Evolutionary conservation across 371 early-diverging fungal genomes (phyloP), one percentile per base, ranked within the genome.

Genomic region (Zopfochytrium polystomum): DNA sequence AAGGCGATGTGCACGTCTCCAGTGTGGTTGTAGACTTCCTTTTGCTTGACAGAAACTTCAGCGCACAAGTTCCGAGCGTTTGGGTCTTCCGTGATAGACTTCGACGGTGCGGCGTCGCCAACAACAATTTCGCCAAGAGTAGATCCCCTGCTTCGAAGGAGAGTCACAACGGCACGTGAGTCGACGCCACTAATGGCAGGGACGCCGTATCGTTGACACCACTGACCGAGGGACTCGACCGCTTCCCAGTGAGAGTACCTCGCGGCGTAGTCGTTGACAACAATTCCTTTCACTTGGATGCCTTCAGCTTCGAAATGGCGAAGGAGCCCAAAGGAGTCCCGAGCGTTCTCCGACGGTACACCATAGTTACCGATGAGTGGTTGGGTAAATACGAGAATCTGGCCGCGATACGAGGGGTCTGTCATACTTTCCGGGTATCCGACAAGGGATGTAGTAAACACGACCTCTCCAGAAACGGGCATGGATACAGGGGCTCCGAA

Each of bases 101-200:
- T 6, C 25, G 46, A 9, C 38, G 63, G 58, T 18, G 7, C 73
- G 32, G 77, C 73, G 20, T 81, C 81, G 29, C 84, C 85, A 32
- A 88, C 71, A 55, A 71, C 75, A 43, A 90, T 71, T 68, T 89
- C 83, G 55, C 86, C 92, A 2, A 94, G 80, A 6, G 90, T 88
- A 11, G 90, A 89, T 45, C 95, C 95, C 61, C 88, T 82, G 49
- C 82, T 84, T 38, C 95, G 80, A 60, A 96, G 80, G 48, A 91
- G 75, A 56, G 91, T 85, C 22, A 91, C 91, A 67, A 96, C 75
- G 3, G 91, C 92, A 46, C 96, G 87, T 9, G 95, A 95, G 75
- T 96, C 96, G 55, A 96, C 88, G 60, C 93, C 94, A n/a, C 88
- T 82, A 49, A 96, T 78, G 51, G 93, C 93, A 45, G 95, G 94